phyloP scores from a whole-genome alignment of 306 rosid species.

The Psophocarpus tetragonolobus region DNA sequence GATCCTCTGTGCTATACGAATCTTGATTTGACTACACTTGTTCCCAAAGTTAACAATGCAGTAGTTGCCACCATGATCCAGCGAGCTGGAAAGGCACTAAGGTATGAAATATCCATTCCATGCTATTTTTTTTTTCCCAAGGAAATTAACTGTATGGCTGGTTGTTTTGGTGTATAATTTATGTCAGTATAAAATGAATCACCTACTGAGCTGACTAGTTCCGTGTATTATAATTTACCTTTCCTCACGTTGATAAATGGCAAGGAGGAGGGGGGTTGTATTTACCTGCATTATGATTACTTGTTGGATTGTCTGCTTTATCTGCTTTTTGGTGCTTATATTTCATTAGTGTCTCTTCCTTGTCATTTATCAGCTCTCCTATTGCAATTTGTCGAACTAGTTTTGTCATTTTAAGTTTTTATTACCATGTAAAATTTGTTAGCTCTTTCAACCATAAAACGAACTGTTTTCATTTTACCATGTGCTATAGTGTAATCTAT shows the following conservation, averaged over 20 bases:
- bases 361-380: constrained; percentile 5
- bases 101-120: constrained; percentile 49
- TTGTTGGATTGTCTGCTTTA: constrained; percentile 19
- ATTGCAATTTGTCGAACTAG: not conserved
- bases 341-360: not conserved
- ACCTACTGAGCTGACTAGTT: not conserved
- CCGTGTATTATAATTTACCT: not conserved
- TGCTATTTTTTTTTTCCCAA: not conserved
- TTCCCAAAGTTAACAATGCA: constrained; percentile 93
- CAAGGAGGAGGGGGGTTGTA: not conserved
- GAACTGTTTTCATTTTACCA: constrained; percentile 17
- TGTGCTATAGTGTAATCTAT: not conserved
- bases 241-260: not conserved
- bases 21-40: constrained; percentile 78
- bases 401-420: constrained; percentile 3
- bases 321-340: not conserved
- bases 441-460: not conserved
- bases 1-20: constrained; percentile 87
- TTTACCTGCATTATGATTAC: constrained; percentile 9
- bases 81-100: constrained; percentile 87
- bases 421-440: constrained; percentile 7
- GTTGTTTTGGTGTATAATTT: constrained; percentile 1
- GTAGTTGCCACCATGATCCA: constrained; percentile 94
- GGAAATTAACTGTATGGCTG: not conserved
- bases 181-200: not conserved